Percentiles rank a stretch among this genome's conserved stretches.
phyloP scores from a whole-genome alignment of 2,329 filamentous ascomycete species.

The Penicillium olsonii region DNA sequence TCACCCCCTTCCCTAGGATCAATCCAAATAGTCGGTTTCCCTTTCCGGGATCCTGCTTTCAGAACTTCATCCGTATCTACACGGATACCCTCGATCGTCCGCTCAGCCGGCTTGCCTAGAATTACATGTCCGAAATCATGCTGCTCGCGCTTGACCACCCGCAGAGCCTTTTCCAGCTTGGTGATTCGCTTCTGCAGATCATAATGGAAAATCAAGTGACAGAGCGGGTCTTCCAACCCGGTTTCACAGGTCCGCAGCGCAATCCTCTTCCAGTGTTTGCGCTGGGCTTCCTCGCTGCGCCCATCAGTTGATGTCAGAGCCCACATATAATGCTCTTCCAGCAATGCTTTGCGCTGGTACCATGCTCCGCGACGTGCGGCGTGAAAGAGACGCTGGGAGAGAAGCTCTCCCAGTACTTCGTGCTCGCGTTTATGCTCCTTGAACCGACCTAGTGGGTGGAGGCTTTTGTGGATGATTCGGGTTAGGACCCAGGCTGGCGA shows the following conservation, averaged over 20 bases:
- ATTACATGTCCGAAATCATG: slow-evolving; percentile 90
- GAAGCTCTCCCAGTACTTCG: slow-evolving; percentile 69
- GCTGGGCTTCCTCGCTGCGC: slow-evolving; percentile 61
- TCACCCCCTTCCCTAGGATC: slow-evolving; percentile 72
- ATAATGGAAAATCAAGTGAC: slow-evolving; percentile 90
- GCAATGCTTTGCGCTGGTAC: slow-evolving; percentile 91
- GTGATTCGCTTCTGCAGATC: slow-evolving; percentile 91
- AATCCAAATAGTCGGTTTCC: slow-evolving; percentile 75
- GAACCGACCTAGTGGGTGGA: slow-evolving; percentile 74
- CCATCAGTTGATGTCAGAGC: slow-evolving; percentile 54
- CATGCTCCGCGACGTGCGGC: slow-evolving; percentile 80
- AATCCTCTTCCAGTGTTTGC: slow-evolving; percentile 77
- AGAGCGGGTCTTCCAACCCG: slow-evolving; percentile 82
- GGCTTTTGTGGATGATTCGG: slow-evolving; percentile 84
- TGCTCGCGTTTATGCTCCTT: slow-evolving; percentile 81
- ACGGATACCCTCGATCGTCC: slow-evolving; percentile 74
- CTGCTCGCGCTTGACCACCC: slow-evolving; percentile 79
- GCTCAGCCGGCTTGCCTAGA: slow-evolving; percentile 72
- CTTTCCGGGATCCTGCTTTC: slow-evolving; percentile 26
- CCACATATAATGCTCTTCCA: slow-evolving; percentile 96
- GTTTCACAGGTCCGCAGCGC: slow-evolving; percentile 80
- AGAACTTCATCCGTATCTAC: slow-evolving; percentile 61
- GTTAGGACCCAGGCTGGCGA: slow-evolving; percentile 93
- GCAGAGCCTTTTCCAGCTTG: slow-evolving; percentile 84
- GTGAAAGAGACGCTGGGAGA: slow-evolving; percentile 82